Evolutionary conservation across 2,329 filamentous ascomycete genomes (phyloP).

Genomic region (Penicillium verrucosum): DNA sequence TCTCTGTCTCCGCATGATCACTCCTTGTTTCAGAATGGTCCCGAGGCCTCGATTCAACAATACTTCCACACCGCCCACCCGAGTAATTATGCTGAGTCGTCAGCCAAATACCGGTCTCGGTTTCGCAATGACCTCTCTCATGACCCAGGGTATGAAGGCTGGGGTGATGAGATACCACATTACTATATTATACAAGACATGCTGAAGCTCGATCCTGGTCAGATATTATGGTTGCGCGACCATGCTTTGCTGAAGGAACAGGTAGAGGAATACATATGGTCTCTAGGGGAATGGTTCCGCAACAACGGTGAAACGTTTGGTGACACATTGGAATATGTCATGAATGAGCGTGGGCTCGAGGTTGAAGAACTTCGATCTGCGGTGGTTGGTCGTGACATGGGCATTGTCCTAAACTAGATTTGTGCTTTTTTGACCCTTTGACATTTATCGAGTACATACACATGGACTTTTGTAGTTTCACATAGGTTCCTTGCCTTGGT

Average conservation of each 20-base stretch:
- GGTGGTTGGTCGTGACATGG: slow-evolving; percentile 32
- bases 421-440: not conserved
- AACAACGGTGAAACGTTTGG: slow-evolving; percentile 62
- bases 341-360: slow-evolving; percentile 54
- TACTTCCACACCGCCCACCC: slow-evolving; percentile 27
- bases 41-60: slow-evolving; percentile 13
- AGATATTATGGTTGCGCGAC: slow-evolving; percentile 57
- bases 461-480: not conserved
- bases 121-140: slow-evolving; percentile 49
- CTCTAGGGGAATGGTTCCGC: slow-evolving; percentile 59
- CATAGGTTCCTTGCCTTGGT: not conserved
- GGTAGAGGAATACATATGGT: slow-evolving; percentile 54
- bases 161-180: slow-evolving; percentile 62
- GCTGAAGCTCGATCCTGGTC: slow-evolving; percentile 60
- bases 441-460: not conserved
- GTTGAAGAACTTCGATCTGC: slow-evolving; percentile 39
- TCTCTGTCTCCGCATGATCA: not conserved
- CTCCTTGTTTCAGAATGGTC: slow-evolving; percentile 8
- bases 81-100: slow-evolving; percentile 16
- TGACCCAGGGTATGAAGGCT: slow-evolving; percentile 58
- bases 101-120: slow-evolving; percentile 45
- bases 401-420: slow-evolving; percentile 27
- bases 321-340: slow-evolving; percentile 57
- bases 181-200: slow-evolving; percentile 65
- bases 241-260: slow-evolving; percentile 55